phyloP scores from a whole-genome alignment of 169 alveolate genomes.

The Plasmodium falciparum region DNA sequence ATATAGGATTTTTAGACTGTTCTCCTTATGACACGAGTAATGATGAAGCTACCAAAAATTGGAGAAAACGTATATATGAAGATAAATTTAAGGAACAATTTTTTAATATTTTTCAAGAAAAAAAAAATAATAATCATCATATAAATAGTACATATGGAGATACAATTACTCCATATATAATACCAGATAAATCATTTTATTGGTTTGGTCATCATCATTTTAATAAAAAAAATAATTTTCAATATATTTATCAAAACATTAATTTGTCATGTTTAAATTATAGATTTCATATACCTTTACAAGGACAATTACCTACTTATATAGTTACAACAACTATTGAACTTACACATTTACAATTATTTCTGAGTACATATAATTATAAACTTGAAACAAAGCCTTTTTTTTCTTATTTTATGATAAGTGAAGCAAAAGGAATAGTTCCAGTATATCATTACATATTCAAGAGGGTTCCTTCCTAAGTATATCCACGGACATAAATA shows the following conservation, averaged over 20 bases:
- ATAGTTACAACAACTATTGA: conserved; percentile 26
- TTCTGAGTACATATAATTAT: conserved; percentile 43
- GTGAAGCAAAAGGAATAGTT: conserved; percentile 2
- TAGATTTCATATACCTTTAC: conserved; percentile 27
- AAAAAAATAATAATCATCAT: neutral
- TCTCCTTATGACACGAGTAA: conserved; percentile 68
- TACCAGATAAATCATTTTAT: conserved; percentile 38
- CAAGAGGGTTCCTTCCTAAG: neutral
- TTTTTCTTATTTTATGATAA: conserved; percentile 31
- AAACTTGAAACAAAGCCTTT: conserved; percentile 26
- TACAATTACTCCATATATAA: conserved; percentile 42
- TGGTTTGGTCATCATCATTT: conserved; percentile 58
- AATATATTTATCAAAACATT: conserved; percentile 28
- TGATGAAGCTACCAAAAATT: conserved; percentile 10
- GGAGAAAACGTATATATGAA: conserved; percentile 58
- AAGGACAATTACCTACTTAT: conserved; percentile 52
- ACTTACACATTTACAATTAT: neutral
- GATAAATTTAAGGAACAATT: conserved; percentile 27
- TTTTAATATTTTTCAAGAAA: conserved; percentile 35
- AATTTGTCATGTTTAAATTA: conserved; percentile 58
- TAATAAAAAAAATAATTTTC: conserved; percentile 14
- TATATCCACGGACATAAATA: neutral
- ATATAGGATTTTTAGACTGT: conserved; percentile 78
- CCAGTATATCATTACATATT: conserved; percentile 42
- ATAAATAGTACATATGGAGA: neutral